phyloP scores from a whole-genome alignment of 495 filamentous ascomycete species.

The Schizothecium vesticola region DNA sequence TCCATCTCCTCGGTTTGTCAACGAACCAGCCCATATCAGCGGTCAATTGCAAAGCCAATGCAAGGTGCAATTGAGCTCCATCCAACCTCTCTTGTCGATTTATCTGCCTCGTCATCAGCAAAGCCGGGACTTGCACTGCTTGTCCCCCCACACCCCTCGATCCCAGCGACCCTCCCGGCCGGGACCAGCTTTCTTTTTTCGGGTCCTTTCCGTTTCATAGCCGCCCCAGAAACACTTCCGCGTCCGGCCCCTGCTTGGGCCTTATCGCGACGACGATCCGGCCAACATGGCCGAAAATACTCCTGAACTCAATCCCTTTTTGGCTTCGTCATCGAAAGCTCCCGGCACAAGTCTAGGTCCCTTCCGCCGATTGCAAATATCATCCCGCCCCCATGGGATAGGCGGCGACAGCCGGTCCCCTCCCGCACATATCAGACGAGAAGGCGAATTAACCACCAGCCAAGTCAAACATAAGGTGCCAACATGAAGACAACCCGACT shows the following conservation, averaged over 20 bases:
- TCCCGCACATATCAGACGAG: neutral
- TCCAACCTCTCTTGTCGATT: neutral
- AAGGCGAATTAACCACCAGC: neutral
- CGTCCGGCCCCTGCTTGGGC: neutral
- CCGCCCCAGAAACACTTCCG: constrained; percentile 1
- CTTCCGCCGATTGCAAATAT: neutral
- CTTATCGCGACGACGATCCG: neutral
- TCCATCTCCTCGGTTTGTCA: neutral
- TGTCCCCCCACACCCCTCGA: neutral
- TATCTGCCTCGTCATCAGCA: neutral
- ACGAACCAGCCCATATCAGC: neutral
- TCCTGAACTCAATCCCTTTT: neutral
- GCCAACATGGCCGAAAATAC: neutral
- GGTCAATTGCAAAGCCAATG: neutral
- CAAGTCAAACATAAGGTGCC: too few species aligned
- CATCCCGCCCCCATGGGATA: neutral
- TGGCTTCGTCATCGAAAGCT: neutral
- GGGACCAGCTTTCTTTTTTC: neutral
- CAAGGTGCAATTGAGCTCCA: neutral
- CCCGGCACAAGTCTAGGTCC: neutral
- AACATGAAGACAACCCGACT: too few species aligned
- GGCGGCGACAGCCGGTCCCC: neutral
- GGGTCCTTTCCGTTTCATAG: neutral
- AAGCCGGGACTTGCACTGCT: neutral
- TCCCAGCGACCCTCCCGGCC: neutral